Conservation (phyloP, 2,329 filamentous ascomycete genomes). For the Pleoardoris graminearum region DNA sequence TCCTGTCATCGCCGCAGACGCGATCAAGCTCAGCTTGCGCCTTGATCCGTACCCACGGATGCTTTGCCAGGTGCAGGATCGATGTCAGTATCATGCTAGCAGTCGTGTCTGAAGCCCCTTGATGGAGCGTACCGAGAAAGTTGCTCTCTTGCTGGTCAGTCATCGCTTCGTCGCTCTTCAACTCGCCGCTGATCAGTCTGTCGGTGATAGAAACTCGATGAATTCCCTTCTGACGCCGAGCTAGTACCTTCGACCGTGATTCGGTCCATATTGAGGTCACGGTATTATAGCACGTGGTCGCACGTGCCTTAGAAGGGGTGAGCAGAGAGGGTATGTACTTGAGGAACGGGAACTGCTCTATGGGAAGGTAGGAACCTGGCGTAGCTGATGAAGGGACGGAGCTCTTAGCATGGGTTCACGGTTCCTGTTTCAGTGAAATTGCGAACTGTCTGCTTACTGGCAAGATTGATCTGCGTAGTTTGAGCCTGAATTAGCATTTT, state of each 20-base stretch:
- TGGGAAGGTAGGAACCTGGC: slow-evolving; percentile 14
- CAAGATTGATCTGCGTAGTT: background rate
- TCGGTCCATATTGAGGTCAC: slow-evolving; percentile 23
- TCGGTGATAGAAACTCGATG: slow-evolving; percentile 31
- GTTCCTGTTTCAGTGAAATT: slow-evolving; percentile 17
- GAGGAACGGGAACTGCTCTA: slow-evolving; percentile 32
- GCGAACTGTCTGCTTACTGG: background rate
- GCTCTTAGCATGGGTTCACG: slow-evolving; percentile 14
- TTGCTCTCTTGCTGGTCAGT: slow-evolving; percentile 10
- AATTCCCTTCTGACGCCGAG: slow-evolving; percentile 23
- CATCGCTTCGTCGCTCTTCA: slow-evolving; percentile 15
- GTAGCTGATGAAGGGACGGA: slow-evolving; percentile 5
- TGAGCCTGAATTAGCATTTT: background rate
- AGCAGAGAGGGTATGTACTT: slow-evolving; percentile 26
- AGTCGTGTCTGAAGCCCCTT: slow-evolving; percentile 30
- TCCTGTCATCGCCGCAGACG: slow-evolving; percentile 17
- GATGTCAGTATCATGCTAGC: slow-evolving; percentile 20
- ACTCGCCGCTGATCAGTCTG: slow-evolving; percentile 22
- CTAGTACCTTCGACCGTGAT: slow-evolving; percentile 19
- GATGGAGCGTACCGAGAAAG: slow-evolving; percentile 20
- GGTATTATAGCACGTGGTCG: slow-evolving; percentile 18
- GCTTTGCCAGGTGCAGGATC: slow-evolving; percentile 27
- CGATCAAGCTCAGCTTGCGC: slow-evolving; percentile 25
- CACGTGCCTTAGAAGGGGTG: slow-evolving; percentile 17
- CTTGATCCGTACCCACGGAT: slow-evolving; percentile 26